Base-by-base conservation (phyloP, 2,329 filamentous ascomycete genomes). In the Aspergillus flavus region DNA sequence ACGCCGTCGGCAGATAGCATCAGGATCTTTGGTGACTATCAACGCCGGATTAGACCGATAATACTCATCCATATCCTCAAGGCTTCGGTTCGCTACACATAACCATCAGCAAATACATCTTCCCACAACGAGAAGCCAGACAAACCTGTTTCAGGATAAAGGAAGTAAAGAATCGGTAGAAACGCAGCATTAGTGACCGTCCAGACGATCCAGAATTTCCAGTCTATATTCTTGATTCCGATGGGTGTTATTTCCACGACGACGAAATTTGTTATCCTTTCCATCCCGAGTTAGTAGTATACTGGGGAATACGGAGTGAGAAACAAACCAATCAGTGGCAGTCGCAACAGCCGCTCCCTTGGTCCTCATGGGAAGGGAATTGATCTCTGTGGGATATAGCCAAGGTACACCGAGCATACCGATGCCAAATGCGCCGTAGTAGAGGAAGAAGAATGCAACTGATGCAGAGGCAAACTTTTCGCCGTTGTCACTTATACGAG, bases 21-120 rank as follows among this genome's bases (percentile, higher is more conserved):
- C 76, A 55, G 82, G 81, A 61, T 86, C 82, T 4, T 71, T 73
- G 67, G 80, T 78, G 10, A 86, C 80, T 7, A 86, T 74, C 4
- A 85, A 64, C 4, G 75, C 69, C 0, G 78, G 78, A 26, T 78
- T 73, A 0, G 66, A 67, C 10, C 78, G 74, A 58, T 79, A 81
- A 64, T 78, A 78, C 1, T 70, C 70, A 52, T 80, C 78, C 12
- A 81, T 69, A 36, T 77, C 75, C 60, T 77, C 75, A 2, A 76
- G 66, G 6, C 64, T 73, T 1, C 73, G 69, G 55, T 71, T 72
- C 14, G 72, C 71, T 68, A 10, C 12, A 48, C 2, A 12, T 1
- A 3, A n/a, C 23, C 34, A 36, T 36, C 3, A 32, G 3, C 6
- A 7, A 6, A 3, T 14, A 14, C 1, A 3, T 6, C 14, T 7